phyloP scores from a whole-genome alignment of 169 alveolate species.

The Cryptosporidium viatorum region DNA sequence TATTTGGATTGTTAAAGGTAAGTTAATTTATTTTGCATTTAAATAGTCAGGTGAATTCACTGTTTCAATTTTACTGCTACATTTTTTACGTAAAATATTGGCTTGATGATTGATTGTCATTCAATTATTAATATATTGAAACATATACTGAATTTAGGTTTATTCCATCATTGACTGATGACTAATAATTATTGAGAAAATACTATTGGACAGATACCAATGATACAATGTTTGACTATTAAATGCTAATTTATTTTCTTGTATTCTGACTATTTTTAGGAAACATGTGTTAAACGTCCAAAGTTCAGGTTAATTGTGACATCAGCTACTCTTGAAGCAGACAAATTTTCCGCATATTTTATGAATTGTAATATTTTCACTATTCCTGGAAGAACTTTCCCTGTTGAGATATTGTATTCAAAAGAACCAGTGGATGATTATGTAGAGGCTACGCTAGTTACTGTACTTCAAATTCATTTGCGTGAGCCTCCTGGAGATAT shows the following conservation, averaged over 20 bases:
- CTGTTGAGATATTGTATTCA: constrained; percentile 96
- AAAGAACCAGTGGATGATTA: constrained; percentile 98
- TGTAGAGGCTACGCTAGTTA: constrained; percentile 96
- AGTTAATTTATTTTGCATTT: neutral
- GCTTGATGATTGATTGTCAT: neutral
- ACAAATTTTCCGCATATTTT: constrained; percentile 95
- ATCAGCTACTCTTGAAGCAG: constrained; percentile 98
- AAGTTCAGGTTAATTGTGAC: constrained; percentile 98
- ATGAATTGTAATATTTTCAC: constrained; percentile 96
- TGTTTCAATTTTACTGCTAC: neutral
- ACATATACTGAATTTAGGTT: neutral
- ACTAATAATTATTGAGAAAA: constrained; percentile 25
- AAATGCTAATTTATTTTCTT: neutral
- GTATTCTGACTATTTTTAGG: constrained; percentile 76
- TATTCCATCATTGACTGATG: constrained; percentile 64
- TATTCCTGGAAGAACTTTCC: constrained; percentile 98
- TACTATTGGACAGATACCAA: constrained; percentile 88
- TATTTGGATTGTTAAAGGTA: constrained; percentile 96
- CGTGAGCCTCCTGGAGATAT: constrained; percentile 98
- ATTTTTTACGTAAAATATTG: neutral
- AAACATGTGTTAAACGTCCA: constrained; percentile 90
- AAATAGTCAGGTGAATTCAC: neutral
- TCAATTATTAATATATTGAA: constrained; percentile 15
- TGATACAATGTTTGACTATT: constrained; percentile 77
- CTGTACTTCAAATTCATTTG: constrained; percentile 96